Conservation (phyloP, 1,284 basidiomycete genomes). For the Ganoderma resinaceum region DNA sequence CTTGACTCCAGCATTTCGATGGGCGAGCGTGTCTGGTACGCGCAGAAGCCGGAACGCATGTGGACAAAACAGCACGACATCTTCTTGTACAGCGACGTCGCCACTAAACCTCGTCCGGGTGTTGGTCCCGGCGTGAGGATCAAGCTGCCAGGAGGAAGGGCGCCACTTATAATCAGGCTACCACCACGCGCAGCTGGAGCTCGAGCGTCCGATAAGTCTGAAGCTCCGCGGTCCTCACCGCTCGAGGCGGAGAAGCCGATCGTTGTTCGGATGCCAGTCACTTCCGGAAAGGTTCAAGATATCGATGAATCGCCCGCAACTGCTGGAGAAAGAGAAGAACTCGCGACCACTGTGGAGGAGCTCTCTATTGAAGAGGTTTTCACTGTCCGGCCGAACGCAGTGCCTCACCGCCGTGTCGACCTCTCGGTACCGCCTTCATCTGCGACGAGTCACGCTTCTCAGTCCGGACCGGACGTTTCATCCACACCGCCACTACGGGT, state of each 20-base stretch:
- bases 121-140: conserved; percentile 62
- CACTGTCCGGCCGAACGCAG: conserved; percentile 56
- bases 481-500: conserved; percentile 3
- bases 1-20: conserved; percentile 39
- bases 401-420: conserved; percentile 38
- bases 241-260: conserved; percentile 55
- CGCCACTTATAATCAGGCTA: conserved; percentile 39
- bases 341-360: conserved; percentile 45
- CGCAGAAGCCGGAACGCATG: conserved; percentile 76
- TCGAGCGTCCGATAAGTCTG: conserved; percentile 14
- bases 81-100: conserved; percentile 68
- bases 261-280: conserved; percentile 61
- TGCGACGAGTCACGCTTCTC: background rate
- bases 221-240: conserved; percentile 19
- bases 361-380: conserved; percentile 59
- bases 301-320: conserved; percentile 18
- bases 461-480: background rate
- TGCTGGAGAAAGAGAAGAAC: conserved; percentile 34
- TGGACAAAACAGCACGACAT: conserved; percentile 83
- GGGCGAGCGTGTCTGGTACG: conserved; percentile 65
- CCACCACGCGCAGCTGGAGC: conserved; percentile 30
- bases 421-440: conserved; percentile 13
- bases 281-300: conserved; percentile 41
- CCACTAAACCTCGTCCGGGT: conserved; percentile 62
- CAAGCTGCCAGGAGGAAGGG: conserved; percentile 59